phyloP scores from a whole-genome alignment of 192 early-diverging fungal genomes.

The Coemansia sp. region DNA sequence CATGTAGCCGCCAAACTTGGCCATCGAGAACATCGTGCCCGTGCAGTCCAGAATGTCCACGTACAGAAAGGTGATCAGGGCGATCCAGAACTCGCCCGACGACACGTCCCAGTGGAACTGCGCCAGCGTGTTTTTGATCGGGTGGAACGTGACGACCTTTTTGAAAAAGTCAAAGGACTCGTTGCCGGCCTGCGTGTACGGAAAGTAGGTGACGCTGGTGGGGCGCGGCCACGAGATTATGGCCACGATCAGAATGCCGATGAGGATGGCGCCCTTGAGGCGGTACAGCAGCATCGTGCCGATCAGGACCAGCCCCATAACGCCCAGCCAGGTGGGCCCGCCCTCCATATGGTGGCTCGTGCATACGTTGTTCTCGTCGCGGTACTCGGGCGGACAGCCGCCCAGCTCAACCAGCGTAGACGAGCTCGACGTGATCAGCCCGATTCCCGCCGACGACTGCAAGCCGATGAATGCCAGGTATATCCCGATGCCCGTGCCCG shows the following conservation, averaged over 20 bases:
- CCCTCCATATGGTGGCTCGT: slow-evolving; percentile 59
- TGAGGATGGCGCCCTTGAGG: slow-evolving; percentile 69
- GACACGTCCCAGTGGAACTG: slow-evolving; percentile 63
- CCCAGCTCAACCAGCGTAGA: slow-evolving; percentile 72
- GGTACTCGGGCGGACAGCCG: slow-evolving; percentile 59
- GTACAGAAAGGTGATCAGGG: slow-evolving; percentile 80
- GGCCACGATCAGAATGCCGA: slow-evolving; percentile 68
- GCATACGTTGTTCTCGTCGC: slow-evolving; percentile 63
- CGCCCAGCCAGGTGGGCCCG: slow-evolving; percentile 66
- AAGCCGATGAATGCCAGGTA: slow-evolving; percentile 78
- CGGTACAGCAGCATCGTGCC: slow-evolving; percentile 61
- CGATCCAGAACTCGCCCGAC: slow-evolving; percentile 68
- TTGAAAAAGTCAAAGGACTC: slow-evolving; percentile 67
- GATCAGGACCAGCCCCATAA: slow-evolving; percentile 72
- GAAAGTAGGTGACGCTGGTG: slow-evolving; percentile 73
- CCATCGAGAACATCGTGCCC: slow-evolving; percentile 83
- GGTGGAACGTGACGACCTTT: slow-evolving; percentile 66
- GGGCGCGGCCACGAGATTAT: slow-evolving; percentile 71
- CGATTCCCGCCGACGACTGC: slow-evolving; percentile 78
- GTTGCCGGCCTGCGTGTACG: slow-evolving; percentile 61
- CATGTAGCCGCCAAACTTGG: slow-evolving; percentile 74
- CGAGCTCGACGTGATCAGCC: slow-evolving; percentile 60
- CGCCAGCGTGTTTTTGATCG: slow-evolving; percentile 58
- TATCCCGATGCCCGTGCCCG: slow-evolving; percentile 72
- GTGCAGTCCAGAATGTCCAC: slow-evolving; percentile 87